A percentile compares a stretch with the other conserved stretches of the same genome.
phyloP scores from a whole-genome alignment of 2,329 filamentous ascomycete species.

The Phyllosticta capitalensis region DNA sequence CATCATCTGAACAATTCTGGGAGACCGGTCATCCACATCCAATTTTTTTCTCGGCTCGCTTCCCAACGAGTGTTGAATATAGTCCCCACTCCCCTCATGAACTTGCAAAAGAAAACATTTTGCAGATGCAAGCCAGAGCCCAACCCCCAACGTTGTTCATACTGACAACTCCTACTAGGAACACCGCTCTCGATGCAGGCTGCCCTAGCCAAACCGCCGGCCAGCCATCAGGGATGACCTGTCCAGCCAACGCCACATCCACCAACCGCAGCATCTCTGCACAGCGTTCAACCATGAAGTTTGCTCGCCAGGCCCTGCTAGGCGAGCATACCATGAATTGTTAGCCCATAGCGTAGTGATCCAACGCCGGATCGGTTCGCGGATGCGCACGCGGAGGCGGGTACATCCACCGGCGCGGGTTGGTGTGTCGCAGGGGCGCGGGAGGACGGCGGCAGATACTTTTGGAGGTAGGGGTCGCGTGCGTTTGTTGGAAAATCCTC shows the following conservation, averaged over 20 bases:
- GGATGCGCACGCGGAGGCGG: not conserved
- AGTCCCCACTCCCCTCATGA: not conserved
- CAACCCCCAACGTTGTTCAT: not conserved
- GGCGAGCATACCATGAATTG: not conserved
- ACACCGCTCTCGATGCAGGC: not conserved
- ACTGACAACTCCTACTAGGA: not conserved
- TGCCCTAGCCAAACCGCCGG: not conserved
- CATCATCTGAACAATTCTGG: not conserved
- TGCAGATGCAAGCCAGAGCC: not conserved
- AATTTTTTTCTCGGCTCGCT: not conserved
- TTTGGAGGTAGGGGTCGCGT: not conserved
- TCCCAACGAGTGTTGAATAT: not conserved
- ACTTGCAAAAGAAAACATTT: no score
- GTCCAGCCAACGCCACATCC: not conserved
- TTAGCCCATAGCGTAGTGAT: not conserved
- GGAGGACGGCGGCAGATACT: not conserved
- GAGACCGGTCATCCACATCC: not conserved
- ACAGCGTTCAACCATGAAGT: not conserved
- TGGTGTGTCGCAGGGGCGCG: not conserved
- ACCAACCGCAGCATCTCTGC: not conserved
- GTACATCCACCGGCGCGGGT: not conserved
- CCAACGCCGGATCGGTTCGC: not conserved
- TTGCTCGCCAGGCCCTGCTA: not conserved
- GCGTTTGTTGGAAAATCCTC: not conserved
- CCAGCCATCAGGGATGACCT: not conserved